Conservation (phyloP, 345 rosid genomes). For the Populus alba region DNA sequence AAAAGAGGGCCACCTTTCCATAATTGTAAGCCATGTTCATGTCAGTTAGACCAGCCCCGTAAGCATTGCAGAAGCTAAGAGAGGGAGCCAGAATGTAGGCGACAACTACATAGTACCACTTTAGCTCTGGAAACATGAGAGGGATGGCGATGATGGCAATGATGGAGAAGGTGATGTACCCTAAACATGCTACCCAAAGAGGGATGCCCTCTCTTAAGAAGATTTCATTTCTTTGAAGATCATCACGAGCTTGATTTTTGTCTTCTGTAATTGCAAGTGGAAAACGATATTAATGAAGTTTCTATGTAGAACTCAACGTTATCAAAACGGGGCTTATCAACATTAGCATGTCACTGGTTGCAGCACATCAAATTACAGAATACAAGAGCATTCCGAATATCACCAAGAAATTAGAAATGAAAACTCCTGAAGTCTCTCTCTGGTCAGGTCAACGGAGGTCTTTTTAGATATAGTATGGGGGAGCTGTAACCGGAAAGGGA, state of each 20-base stretch:
- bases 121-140: slow-evolving; percentile 78
- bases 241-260: slow-evolving; percentile 23
- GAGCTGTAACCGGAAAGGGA: no score
- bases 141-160: slow-evolving; percentile 71
- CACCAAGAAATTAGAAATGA: neutral
- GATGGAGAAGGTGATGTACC: slow-evolving; percentile 61
- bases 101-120: slow-evolving; percentile 81
- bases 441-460: no score
- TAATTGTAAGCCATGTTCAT: slow-evolving; percentile 97
- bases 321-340: neutral
- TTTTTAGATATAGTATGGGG: no score
- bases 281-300: slow-evolving; percentile 6
- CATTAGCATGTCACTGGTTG: neutral
- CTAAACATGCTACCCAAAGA: slow-evolving; percentile 68
- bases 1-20: slow-evolving; percentile 85
- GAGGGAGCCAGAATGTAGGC: slow-evolving; percentile 87
- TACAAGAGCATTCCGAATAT: neutral
- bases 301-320: neutral
- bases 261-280: slow-evolving; percentile 30
- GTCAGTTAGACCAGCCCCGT: slow-evolving; percentile 92
- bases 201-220: slow-evolving; percentile 77
- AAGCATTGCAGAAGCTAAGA: slow-evolving; percentile 94
- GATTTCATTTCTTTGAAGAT: slow-evolving; percentile 54
- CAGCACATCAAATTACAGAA: neutral
- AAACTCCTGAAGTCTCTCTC: neutral